These are phyloP conservation scores for Pseudopyricularia javanii DNA, from an alignment of 2,329 filamentous ascomycete genomes.

Conservation along the genomic window DNA sequence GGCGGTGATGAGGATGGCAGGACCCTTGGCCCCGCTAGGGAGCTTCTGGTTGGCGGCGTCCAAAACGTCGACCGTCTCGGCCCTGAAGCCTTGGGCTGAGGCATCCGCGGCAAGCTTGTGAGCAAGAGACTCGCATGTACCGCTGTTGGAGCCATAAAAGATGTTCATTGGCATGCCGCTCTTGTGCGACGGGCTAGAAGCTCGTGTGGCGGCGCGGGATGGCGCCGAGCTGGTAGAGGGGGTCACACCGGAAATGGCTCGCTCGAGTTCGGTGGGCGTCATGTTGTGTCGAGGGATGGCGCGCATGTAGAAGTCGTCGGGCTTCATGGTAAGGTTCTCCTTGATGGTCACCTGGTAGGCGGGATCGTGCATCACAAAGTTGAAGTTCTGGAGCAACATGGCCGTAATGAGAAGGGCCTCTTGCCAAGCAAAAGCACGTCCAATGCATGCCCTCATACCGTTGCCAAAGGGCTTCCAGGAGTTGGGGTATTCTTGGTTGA, in stretches of 20 bases:
- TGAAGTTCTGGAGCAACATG: conserved; percentile 56
- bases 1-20: conserved; percentile 55
- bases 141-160: conserved; percentile 62
- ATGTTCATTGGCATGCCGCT: conserved; percentile 43
- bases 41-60: conserved; percentile 50
- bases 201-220: background rate
- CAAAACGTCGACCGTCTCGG: conserved; percentile 39
- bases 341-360: conserved; percentile 49
- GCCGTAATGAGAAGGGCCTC: conserved; percentile 34
- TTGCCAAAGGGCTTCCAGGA: conserved; percentile 42
- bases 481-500: conserved; percentile 42
- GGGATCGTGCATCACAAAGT: conserved; percentile 49
- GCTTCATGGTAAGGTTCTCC: conserved; percentile 49
- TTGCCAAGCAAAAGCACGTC: conserved; percentile 41
- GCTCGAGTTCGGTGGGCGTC: conserved; percentile 32
- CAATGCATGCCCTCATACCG: conserved; percentile 38
- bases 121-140: conserved; percentile 61
- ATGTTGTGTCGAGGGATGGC: conserved; percentile 50
- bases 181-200: conserved; percentile 26
- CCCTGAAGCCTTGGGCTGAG: conserved; percentile 44
- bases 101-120: conserved; percentile 50
- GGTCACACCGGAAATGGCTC: conserved; percentile 26
- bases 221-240: conserved; percentile 48
- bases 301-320: conserved; percentile 49
- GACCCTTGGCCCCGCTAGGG: conserved; percentile 40